Percentiles rank a stretch among this genome's conserved stretches.
These are phyloP conservation scores for Creolimax fragrantissima DNA, from an alignment of 78 protist species.

Conservation along the genomic window DNA sequence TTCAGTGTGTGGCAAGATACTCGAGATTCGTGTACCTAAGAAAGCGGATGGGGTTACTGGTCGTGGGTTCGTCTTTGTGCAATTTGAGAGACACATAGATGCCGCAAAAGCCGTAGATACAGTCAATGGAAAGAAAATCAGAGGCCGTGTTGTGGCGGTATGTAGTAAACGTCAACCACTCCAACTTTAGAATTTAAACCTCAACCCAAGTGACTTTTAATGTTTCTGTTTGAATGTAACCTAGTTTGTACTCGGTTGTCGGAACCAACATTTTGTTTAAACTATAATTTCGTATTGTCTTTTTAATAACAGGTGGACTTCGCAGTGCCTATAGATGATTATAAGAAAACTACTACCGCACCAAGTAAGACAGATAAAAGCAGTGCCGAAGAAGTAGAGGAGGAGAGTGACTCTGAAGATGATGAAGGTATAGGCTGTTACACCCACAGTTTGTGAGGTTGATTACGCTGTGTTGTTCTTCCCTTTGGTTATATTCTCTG, in stretches of 20 bases:
- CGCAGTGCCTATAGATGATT: not conserved
- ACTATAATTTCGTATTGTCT: not conserved
- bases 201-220: too few relatives aligned
- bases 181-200: too few relatives aligned
- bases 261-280: too few relatives aligned
- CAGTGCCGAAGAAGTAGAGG: too few relatives aligned
- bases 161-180: not conserved
- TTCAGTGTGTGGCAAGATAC: not conserved
- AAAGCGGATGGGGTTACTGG: not conserved
- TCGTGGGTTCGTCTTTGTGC: slow-evolving; percentile 8
- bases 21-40: not conserved
- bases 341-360: not conserved
- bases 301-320: not conserved
- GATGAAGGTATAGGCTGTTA: too few relatives aligned
- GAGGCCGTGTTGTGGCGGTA: not conserved
- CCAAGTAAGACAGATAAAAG: not conserved
- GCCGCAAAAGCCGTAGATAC: not conserved
- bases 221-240: too few relatives aligned
- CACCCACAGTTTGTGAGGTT: too few relatives aligned
- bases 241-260: too few relatives aligned
- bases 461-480: too few relatives aligned
- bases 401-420: too few relatives aligned
- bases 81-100: not conserved
- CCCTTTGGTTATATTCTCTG: too few relatives aligned
- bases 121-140: not conserved